Evolutionary conservation across 768 basidiomycete species (phyloP).

Genomic region (Suillus sp.): DNA sequence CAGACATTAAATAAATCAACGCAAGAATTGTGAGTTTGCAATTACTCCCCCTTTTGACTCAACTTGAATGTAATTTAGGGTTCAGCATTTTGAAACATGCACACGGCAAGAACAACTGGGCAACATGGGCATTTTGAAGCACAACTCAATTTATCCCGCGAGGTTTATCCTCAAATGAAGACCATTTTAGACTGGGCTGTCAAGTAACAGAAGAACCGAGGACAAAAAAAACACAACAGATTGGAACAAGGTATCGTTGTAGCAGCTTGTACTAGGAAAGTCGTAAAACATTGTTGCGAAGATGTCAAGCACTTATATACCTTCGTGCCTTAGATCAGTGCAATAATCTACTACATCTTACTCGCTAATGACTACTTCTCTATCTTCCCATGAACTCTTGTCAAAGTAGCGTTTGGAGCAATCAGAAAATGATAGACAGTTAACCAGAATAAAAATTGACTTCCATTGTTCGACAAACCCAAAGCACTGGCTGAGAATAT

Average conservation of each 20-base stretch:
- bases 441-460: not conserved
- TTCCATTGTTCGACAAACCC: not conserved
- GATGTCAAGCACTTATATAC: not conserved
- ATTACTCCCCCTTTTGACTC: not conserved
- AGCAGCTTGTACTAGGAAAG: constrained; percentile 26
- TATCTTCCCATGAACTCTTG: not conserved
- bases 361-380: not conserved
- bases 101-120: constrained; percentile 20
- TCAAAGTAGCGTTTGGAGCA: not conserved
- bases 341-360: not conserved
- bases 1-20: constrained; percentile 35
- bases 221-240: not conserved
- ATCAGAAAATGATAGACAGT: not conserved
- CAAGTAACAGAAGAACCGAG: constrained; percentile 11
- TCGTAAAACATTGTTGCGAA: constrained; percentile 12
- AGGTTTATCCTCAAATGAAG: constrained; percentile 33
- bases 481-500: not conserved
- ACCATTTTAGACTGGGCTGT: constrained; percentile 33
- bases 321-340: too few species aligned
- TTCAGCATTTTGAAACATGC: constrained; percentile 31
- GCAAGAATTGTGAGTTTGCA: constrained; percentile 31
- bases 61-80: constrained; percentile 18
- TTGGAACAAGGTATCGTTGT: constrained; percentile 34
- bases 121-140: constrained; percentile 23
- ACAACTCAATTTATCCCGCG: constrained; percentile 23